These are phyloP conservation scores for Syzygium aqueum DNA, from an alignment of 345 rosid species.

Conservation along the genomic window DNA sequence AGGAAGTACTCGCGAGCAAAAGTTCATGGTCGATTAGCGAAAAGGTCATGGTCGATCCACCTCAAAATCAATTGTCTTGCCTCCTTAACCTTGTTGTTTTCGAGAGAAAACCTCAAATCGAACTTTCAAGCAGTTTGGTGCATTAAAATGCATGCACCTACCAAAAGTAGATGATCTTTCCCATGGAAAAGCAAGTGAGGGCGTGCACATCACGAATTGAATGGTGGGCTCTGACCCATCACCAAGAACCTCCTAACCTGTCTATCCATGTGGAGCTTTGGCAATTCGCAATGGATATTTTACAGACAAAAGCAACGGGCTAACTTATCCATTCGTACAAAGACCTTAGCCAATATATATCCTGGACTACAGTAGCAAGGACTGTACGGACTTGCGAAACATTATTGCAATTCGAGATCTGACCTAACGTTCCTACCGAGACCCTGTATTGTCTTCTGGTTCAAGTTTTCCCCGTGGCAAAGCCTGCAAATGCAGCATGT, in stretches of 20 bases:
- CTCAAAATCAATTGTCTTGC: background rate
- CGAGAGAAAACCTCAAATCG: background rate
- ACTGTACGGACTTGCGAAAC: background rate
- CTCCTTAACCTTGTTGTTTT: background rate
- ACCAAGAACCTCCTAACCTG: background rate
- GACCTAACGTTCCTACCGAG: background rate
- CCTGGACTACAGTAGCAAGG: background rate
- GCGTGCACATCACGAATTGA: background rate
- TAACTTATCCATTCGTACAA: background rate
- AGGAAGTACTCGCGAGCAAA: background rate
- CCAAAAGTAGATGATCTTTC: background rate
- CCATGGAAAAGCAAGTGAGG: background rate
- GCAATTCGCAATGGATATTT: background rate
- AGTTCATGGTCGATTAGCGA: background rate
- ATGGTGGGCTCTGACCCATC: background rate
- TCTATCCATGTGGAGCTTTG: background rate
- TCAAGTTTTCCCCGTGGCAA: background rate
- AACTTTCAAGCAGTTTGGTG: background rate
- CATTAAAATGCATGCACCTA: background rate
- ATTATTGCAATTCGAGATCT: background rate
- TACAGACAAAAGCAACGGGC: background rate
- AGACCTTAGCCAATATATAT: background rate
- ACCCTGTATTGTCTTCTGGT: background rate
- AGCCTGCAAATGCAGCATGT: background rate
- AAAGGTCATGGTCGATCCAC: background rate